phyloP scores from a whole-genome alignment of 192 early-diverging fungal species.

The Anaeromyces robustus region DNA sequence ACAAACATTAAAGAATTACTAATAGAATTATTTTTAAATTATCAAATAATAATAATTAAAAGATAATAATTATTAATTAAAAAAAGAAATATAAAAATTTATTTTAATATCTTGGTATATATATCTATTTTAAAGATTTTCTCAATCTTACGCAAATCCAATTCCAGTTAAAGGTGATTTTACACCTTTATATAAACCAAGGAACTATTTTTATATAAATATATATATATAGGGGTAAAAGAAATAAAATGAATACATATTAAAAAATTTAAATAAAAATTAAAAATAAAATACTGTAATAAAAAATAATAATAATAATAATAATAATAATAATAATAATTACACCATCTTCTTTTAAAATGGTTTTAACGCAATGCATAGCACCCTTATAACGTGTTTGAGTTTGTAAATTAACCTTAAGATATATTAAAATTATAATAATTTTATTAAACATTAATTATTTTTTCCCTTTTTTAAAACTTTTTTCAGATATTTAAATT shows the following conservation, averaged over 20 bases:
- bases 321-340: constrained; percentile 1
- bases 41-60: no score
- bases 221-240: no score
- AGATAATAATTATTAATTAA: no score
- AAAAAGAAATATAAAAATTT: no score
- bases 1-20: constrained; percentile 58
- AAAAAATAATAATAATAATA: no score
- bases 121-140: no score
- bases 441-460: neutral
- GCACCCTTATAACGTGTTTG: constrained; percentile 43
- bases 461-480: neutral
- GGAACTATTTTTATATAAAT: constrained; percentile 12
- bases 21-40: no score
- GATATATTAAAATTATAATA: neutral
- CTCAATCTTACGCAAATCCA: constrained; percentile 38
- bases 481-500: no score
- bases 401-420: constrained; percentile 47
- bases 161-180: constrained; percentile 51
- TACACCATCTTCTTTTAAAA: constrained; percentile 42
- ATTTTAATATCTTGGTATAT: no score
- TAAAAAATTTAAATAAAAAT: neutral
- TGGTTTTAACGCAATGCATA: constrained; percentile 32
- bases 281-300: no score
- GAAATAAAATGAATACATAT: no score
- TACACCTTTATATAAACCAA: constrained; percentile 54